Conservation (phyloP, 2,329 filamentous ascomycete species). For the Aspergillus transmontanensis region DNA sequence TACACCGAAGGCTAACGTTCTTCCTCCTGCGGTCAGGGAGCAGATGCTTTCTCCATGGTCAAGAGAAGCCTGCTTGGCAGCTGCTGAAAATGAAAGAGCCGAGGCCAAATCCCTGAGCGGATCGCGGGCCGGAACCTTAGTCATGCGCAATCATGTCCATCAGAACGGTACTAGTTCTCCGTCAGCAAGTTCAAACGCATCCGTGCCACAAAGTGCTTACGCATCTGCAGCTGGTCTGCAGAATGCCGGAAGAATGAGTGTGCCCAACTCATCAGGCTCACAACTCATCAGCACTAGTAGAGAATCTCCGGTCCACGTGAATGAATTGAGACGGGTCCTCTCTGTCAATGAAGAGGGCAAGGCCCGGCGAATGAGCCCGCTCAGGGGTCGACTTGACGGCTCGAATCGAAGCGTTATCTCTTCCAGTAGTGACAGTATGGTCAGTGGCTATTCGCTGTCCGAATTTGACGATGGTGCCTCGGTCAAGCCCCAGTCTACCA, state of each 20-base stretch:
- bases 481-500: conserved; percentile 30
- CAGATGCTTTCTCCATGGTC: conserved; percentile 81
- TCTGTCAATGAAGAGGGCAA: conserved; percentile 42
- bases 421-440: conserved; percentile 50
- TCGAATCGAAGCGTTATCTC: conserved; percentile 38
- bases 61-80: conserved; percentile 70
- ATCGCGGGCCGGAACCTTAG: conserved; percentile 65
- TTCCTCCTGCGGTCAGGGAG: conserved; percentile 70
- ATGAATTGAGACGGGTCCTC: conserved; percentile 51
- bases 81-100: conserved; percentile 66
- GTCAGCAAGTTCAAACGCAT: conserved; percentile 27
- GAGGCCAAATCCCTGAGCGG: conserved; percentile 75
- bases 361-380: conserved; percentile 43
- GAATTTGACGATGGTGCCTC: conserved; percentile 36
- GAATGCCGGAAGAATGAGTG: conserved; percentile 39
- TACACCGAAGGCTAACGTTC: conserved; percentile 50
- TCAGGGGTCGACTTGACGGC: conserved; percentile 41
- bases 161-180: conserved; percentile 36
- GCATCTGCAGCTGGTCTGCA: conserved; percentile 31
- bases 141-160: conserved; percentile 31
- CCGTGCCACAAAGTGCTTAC: conserved; percentile 24
- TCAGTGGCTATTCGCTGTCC: conserved; percentile 43
- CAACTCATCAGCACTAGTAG: conserved; percentile 42
- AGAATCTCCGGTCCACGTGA: conserved; percentile 51
- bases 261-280: conserved; percentile 39